Percentiles rank a stretch among this genome's conserved stretches.
These are phyloP conservation scores for Salix purpurea DNA, from an alignment of 345 rosid species.

Conservation along the genomic window DNA sequence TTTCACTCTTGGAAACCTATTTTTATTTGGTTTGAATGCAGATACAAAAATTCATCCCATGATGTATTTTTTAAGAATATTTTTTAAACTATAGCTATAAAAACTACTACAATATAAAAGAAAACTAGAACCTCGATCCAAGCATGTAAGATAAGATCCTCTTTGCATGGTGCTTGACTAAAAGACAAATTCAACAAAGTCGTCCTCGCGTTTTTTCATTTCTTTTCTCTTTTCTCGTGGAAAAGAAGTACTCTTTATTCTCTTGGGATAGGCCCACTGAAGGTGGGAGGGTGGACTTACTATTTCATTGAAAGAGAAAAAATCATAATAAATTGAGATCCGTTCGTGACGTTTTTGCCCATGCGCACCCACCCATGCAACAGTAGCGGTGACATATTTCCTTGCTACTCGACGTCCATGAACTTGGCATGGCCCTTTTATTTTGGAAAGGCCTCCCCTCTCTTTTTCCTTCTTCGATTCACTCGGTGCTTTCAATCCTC, in stretches of 20 bases:
- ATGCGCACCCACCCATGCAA: constrained; percentile 30
- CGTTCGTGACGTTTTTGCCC: constrained; percentile 14
- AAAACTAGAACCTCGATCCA: background rate
- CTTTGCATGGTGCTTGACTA: background rate
- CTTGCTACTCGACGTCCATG: constrained; percentile 10
- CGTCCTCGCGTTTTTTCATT: background rate
- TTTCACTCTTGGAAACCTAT: too few species aligned
- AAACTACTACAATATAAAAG: too few species aligned
- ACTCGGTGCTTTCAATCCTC: background rate
- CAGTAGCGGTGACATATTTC: background rate
- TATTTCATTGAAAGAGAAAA: background rate
- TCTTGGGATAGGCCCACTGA: background rate
- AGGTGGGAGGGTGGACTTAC: background rate
- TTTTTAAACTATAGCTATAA: too few species aligned
- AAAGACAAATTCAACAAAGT: background rate
- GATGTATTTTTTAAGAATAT: too few species aligned
- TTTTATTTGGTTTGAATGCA: too few species aligned
- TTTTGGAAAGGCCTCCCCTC: background rate
- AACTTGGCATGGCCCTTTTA: constrained; percentile 11
- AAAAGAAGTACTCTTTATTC: constrained; percentile 3
- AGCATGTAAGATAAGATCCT: background rate
- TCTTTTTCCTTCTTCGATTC: background rate
- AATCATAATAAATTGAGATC: constrained; percentile 1
- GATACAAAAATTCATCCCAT: too few species aligned
- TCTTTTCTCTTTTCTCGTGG: background rate